Evolutionary conservation across 176 grass and related monocot species (phyloP).

Genomic region (Cenchrus fungigraminus): DNA sequence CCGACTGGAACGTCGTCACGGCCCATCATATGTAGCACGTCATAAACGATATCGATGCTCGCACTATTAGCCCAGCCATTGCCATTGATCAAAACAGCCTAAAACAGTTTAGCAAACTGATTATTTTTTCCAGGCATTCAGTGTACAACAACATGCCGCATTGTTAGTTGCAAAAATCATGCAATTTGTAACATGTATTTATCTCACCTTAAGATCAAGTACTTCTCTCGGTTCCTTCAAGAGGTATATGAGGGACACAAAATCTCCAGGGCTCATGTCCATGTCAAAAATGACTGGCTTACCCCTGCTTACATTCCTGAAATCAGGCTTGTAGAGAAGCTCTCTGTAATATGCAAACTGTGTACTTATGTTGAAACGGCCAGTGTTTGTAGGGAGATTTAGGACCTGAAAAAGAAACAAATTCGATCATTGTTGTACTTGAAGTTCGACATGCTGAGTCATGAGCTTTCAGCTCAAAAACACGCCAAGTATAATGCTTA

Average conservation of each 20-base stretch:
- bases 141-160: not conserved
- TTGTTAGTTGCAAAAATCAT: not conserved
- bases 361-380: slow-evolving; percentile 67
- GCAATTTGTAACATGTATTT: not conserved
- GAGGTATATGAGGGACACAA: slow-evolving; percentile 85
- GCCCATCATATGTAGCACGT: slow-evolving; percentile 97
- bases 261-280: slow-evolving; percentile 98
- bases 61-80: slow-evolving; percentile 84
- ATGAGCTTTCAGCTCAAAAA: not conserved
- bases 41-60: slow-evolving; percentile 81
- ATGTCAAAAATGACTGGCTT: slow-evolving; percentile 82
- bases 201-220: slow-evolving; percentile 76
- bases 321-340: slow-evolving; percentile 60
- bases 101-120: not conserved
- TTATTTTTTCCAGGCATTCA: not conserved
- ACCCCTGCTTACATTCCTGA: slow-evolving; percentile 46
- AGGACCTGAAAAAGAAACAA: slow-evolving; percentile 55
- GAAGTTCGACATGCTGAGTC: not conserved
- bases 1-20: slow-evolving; percentile 86
- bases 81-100: slow-evolving; percentile 77
- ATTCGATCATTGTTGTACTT: not conserved
- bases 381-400: slow-evolving; percentile 55
- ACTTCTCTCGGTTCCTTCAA: slow-evolving; percentile 71
- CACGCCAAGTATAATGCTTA: not conserved
- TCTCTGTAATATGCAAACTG: slow-evolving; percentile 84